A percentile compares a stretch with the other conserved stretches of the same genome.
Conservation (phyloP, 176 grass and related monocot genomes). For the Oryza officinalis region DNA sequence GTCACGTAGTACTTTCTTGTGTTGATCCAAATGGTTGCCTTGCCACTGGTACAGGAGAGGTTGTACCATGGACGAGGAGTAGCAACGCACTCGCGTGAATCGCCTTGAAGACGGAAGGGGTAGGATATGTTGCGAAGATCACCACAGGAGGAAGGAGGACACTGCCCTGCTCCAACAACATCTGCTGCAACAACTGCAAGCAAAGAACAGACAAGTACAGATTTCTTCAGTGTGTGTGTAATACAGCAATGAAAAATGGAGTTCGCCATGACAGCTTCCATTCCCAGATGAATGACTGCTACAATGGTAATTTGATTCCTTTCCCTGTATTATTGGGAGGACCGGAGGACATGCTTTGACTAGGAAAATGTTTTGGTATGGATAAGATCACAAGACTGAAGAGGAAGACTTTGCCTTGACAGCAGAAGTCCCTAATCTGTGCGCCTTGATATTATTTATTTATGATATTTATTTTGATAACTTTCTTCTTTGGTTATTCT, state of each 20-base stretch:
- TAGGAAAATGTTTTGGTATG: too few relatives aligned
- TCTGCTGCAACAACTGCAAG: conserved; percentile 4
- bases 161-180: not conserved
- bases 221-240: too few relatives aligned
- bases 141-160: conserved; percentile 43
- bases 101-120: conserved; percentile 33
- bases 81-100: conserved; percentile 11
- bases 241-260: not conserved
- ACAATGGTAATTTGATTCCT: too few relatives aligned
- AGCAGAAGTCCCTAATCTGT: too few relatives aligned
- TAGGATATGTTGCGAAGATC: not conserved
- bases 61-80: not conserved
- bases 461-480: too few relatives aligned
- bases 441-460: too few relatives aligned
- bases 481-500: too few relatives aligned
- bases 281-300: too few relatives aligned
- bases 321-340: too few relatives aligned
- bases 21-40: conserved; percentile 30
- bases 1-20: not conserved
- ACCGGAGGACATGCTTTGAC: too few relatives aligned
- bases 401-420: too few relatives aligned
- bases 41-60: not conserved
- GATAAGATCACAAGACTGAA: too few relatives aligned
- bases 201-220: not conserved
- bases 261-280: not conserved